phyloP scores from a whole-genome alignment of 2,329 filamentous ascomycete genomes.

The Dactylonectria macrodidyma region DNA sequence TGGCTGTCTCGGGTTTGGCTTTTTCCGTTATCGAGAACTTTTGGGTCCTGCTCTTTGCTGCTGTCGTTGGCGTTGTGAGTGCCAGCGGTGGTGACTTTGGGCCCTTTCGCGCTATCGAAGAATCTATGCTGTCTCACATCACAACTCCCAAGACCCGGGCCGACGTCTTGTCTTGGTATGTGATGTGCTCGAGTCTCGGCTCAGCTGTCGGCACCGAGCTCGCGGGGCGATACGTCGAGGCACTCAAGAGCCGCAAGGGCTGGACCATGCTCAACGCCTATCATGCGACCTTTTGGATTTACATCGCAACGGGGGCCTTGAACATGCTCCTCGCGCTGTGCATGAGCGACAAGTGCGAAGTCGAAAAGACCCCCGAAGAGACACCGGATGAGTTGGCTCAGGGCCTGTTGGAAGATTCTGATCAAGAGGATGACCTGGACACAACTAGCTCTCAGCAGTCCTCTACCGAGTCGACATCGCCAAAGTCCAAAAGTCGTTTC shows the following conservation, averaged over 20 bases:
- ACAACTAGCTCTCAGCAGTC: conserved; percentile 25
- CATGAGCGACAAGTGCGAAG: conserved; percentile 67
- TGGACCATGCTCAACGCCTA: conserved; percentile 68
- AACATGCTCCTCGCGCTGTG: conserved; percentile 63
- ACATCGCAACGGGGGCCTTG: conserved; percentile 67
- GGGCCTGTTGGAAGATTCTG: conserved; percentile 45
- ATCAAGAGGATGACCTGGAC: conserved; percentile 29
- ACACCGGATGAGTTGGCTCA: conserved; percentile 40
- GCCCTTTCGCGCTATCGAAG: conserved; percentile 77
- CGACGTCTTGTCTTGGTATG: conserved; percentile 79
- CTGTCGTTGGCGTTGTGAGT: conserved; percentile 73
- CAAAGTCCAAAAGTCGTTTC: conserved; percentile 56
- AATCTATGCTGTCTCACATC: conserved; percentile 74
- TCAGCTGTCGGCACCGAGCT: conserved; percentile 68
- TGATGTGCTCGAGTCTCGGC: conserved; percentile 69
- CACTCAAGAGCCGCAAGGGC: conserved; percentile 59
- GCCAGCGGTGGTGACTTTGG: conserved; percentile 77
- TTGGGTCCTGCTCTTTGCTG: conserved; percentile 71
- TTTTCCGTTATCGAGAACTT: conserved; percentile 71
- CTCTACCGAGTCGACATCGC: conserved; percentile 15
- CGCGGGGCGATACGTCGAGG: conserved; percentile 66
- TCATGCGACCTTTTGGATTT: conserved; percentile 72
- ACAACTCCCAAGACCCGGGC: conserved; percentile 68
- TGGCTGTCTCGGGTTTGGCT: conserved; percentile 68
- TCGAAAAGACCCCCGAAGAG: conserved; percentile 49